A percentile compares a stretch with the other conserved stretches of the same genome.
Conservation (phyloP, 345 rosid species). For the Populus euphratica region DNA sequence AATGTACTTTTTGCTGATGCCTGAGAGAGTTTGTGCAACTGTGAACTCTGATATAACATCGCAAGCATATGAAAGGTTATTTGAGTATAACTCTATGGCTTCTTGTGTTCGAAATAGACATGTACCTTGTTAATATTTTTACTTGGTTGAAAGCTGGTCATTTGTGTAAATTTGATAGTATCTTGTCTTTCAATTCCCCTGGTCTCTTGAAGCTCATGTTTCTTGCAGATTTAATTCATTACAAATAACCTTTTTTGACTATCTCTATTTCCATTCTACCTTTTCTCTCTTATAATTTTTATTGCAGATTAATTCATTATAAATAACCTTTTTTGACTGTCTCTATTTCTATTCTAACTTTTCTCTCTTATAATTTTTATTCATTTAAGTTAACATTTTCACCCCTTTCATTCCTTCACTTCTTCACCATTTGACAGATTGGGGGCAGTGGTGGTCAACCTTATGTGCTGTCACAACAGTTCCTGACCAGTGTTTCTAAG, state of each 20-base stretch:
- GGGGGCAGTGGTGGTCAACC: slow-evolving; percentile 82
- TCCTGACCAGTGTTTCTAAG: slow-evolving; percentile 66
- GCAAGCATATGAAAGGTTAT: not conserved
- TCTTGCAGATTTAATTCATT: not conserved
- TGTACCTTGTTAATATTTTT: not conserved
- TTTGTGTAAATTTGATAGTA: not conserved
- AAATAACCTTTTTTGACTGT: no score
- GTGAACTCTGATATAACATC: no score
- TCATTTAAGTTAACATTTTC: no score
- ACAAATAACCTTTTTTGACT: no score
- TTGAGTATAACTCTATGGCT: not conserved
- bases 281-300: not conserved
- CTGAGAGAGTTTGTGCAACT: no score
- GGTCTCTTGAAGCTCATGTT: not conserved
- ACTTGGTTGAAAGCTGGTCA: not conserved
- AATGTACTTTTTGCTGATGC: not conserved
- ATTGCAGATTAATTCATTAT: not conserved
- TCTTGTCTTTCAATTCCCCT: not conserved
- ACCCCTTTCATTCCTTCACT: no score
- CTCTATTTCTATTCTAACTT: not conserved
- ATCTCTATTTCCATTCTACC: not conserved
- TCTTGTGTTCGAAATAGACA: not conserved
- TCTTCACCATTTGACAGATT: slow-evolving; percentile 45
- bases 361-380: no score
- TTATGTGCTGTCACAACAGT: slow-evolving; percentile 71